A percentile compares a stretch with the other conserved stretches of the same genome.
Conservation (phyloP, 306 rosid genomes). For the Cicer yamashitae region DNA sequence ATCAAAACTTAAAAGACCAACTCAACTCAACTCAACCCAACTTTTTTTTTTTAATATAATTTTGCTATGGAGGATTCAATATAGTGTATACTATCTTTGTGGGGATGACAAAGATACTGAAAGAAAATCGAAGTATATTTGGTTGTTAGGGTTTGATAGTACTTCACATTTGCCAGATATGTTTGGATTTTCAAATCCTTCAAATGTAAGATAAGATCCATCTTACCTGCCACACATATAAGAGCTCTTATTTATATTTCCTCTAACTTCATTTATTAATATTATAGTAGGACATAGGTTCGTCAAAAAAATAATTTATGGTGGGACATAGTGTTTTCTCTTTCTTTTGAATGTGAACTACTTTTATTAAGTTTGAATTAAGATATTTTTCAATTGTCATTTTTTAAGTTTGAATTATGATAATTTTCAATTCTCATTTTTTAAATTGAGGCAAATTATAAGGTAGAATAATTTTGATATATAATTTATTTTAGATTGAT, state of each 20-base stretch:
- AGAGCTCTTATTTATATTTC: slow-evolving; percentile 21
- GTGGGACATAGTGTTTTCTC: slow-evolving; percentile 44
- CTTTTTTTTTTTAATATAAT: slow-evolving; percentile 27
- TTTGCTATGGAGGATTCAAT: slow-evolving; percentile 52
- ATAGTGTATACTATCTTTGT: slow-evolving; percentile 28
- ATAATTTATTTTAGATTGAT: too few species aligned
- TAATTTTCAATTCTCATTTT: too few species aligned
- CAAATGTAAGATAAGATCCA: slow-evolving; percentile 29
- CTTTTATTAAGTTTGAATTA: not conserved
- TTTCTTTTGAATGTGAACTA: slow-evolving; percentile 29
- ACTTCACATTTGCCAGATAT: slow-evolving; percentile 37
- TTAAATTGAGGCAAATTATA: too few species aligned
- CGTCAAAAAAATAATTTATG: not conserved
- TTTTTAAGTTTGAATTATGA: too few species aligned
- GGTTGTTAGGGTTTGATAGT: slow-evolving; percentile 56
- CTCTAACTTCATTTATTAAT: not conserved
- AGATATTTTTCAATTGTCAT: too few species aligned
- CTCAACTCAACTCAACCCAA: too few species aligned
- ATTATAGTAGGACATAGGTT: slow-evolving; percentile 41
- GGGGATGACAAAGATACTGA: slow-evolving; percentile 32
- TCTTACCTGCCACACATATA: slow-evolving; percentile 38
- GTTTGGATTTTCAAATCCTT: slow-evolving; percentile 50
- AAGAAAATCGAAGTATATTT: slow-evolving; percentile 36
- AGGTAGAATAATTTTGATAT: too few species aligned
- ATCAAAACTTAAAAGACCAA: slow-evolving; percentile 41